Conservation (phyloP, 116 monocot species). For the Cymodocea nodosa region DNA sequence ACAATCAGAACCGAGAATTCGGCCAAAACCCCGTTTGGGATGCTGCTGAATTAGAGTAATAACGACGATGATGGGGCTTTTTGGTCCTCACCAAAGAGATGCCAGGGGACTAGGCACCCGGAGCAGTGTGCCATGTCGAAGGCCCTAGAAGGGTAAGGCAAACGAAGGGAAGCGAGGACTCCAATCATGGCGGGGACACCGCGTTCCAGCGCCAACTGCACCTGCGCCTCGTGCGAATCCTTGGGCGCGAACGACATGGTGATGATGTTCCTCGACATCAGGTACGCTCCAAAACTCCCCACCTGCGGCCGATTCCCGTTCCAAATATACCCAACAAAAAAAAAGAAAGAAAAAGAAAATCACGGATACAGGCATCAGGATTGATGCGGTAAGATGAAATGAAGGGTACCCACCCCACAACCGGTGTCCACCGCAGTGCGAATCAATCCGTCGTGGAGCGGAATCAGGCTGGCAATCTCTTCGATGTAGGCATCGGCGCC, state of each 20-base stretch:
- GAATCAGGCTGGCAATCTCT: slow-evolving; percentile 38
- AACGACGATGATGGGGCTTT: too few relatives aligned
- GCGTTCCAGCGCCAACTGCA: slow-evolving; percentile 76
- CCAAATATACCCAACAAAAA: neutral
- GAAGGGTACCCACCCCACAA: slow-evolving; percentile 49
- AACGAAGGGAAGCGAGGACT: slow-evolving; percentile 55
- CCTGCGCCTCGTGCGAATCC: slow-evolving; percentile 73
- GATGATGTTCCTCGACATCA: slow-evolving; percentile 45
- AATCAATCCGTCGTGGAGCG: slow-evolving; percentile 53
- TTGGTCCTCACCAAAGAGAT: slow-evolving; percentile 28
- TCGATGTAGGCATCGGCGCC: slow-evolving; percentile 81
- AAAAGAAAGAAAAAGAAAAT: neutral
- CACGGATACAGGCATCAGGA: too few relatives aligned
- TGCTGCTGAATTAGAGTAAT: too few relatives aligned
- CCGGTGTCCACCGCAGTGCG: slow-evolving; percentile 86
- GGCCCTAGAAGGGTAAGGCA: slow-evolving; percentile 60
- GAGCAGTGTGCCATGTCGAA: slow-evolving; percentile 91
- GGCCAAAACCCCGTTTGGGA: neutral
- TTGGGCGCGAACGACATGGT: slow-evolving; percentile 67
- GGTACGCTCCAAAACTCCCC: slow-evolving; percentile 71
- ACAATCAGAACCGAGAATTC: neutral
- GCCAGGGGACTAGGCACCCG: slow-evolving; percentile 85
- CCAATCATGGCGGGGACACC: slow-evolving; percentile 78
- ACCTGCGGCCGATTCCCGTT: slow-evolving; percentile 22
- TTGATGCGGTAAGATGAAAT: neutral